Evolutionary conservation across 352 stramenopile species (phyloP), one percentile per base, ranked within the genome.

Genomic region (Pythium phragmitis): DNA sequence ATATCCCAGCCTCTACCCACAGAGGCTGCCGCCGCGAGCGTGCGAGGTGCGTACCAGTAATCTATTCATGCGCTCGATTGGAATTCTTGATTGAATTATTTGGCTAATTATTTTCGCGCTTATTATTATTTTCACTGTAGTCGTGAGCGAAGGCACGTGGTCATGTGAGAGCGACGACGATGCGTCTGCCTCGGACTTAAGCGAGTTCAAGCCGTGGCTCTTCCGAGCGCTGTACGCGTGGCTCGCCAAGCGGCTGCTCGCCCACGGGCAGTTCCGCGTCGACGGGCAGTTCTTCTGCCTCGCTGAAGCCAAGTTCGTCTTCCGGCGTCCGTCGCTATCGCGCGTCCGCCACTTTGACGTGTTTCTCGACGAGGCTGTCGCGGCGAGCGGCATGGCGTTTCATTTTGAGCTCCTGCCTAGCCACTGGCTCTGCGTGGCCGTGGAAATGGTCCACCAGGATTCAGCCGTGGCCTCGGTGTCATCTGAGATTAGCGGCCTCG

Each of bases 231-330:
- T 91, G 19, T 52, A 71, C 33, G 47, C 34, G 33, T 57, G 67
- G 9, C 48, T 70, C 16, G 67, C 71, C 1, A 60, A 58, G 21
- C 72, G 74, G 51, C 65, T 91, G 33, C 55, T 82, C 14, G 48
- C 57, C 0, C 65, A 74, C 19, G 73, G 76, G 13, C 80, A 83
- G 9, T 90, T 92, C 62, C 50, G 74, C 21, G 57, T 68, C 16
- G 46, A 69, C 0, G 57, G 67, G 30, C 72, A 62, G 3, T 73
- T 73, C 13, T 88, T 85, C 57, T 58, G 77, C 57, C 76, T 67
- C 0, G 87, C 84, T 33, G 78, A 90, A 33, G 78, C 79, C 21
- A 77, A 69, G 16, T 89, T 92, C 50, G 69, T 88, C 49, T 91
- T 81, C 59, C 73, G 76, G 4, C 76, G 76, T 39, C 81, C 81